Base-by-base conservation (phyloP, 306 rosid species). In the Cyamopsis tetragonoloba region DNA sequence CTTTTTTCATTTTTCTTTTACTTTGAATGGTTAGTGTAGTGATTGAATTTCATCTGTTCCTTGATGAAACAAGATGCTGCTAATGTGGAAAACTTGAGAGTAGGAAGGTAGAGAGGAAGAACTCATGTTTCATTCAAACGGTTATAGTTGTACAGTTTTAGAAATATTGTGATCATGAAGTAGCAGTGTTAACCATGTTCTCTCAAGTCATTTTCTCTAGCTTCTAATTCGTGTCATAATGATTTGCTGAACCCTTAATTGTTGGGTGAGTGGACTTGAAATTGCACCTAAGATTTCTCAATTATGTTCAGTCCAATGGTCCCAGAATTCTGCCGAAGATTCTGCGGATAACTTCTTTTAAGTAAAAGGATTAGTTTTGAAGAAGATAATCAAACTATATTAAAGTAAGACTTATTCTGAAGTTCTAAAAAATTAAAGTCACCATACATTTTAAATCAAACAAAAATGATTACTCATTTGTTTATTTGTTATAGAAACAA, bases 91-190 rank as follows among this genome's bases (percentile, higher is more conserved):
- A 80, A 46, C 63, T 71, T 37, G 68, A 50, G 75, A 32, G 70
- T 77, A 72, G 78, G 76, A 58, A 69, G 79, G 50, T 71, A 72
- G 66, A 72, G 53, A 64, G 71, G 61, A 68, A 68, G 61, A 68
- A 68, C 34, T 30, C 10, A 35, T 62, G 72, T 68, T 68, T 56
- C 50, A 73, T 70, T 70, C 22, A 70, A 74, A 53, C 73, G 80
- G 85, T 74, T 73, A 51, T 64, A 53, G 53, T 80, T 89, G 89
- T 87, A 89, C 91, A 87, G 95, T 73, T 85, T 62, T 62, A 71
- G 84, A 73, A 81, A 75, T 70, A 62, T 43, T 61, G 76, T 43
- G 53, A 65, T 38, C 28, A 48, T 48, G 41, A 42, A 28, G 24
- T 18, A 46, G 62, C 5, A 38, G 11, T 27, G 24, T 9, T 48